Evolutionary conservation across 192 early-diverging fungal genomes (phyloP), one percentile per base, ranked within the genome.

Genomic region (Gorgonomyces haynaldii): DNA sequence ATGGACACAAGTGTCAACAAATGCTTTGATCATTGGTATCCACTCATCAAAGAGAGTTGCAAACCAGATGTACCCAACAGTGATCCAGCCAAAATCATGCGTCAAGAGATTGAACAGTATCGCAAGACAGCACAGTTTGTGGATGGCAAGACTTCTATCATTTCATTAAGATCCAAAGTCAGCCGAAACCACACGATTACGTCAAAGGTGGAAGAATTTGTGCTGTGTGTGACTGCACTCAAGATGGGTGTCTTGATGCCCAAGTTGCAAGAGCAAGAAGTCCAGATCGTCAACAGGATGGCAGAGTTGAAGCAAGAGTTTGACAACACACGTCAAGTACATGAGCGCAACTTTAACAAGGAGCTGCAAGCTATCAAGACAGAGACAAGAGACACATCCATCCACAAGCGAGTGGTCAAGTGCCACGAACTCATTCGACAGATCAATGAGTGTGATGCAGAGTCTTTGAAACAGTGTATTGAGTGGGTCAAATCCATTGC

Each of bases 81-180:
- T 34, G 0, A 9, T 34, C 32, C 32, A 9, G 32, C 32, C 15
- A 9, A 9, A 15, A 12, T 12, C 10, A 9, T 15, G 32, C 10
- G 10, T 13, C 5, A 37, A 12, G 23, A 20, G 13, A 27, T 49
- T 28, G 35, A 49, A 6, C 2, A 16, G 3, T 7, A 23, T 3
- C 21, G 24, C 3, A 49, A 49, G 21, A 17, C 23, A 1, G 22
- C 13, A n/a, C 23, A 49, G 16, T 26, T 49, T n/a, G 17, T n/a
- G 15, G 13, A 23, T 4, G 46, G 46, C 22, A 49, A 49, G 1
- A 3, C 13, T 7, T 20, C 46, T n/a, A 26, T 26, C 19, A 49
- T 49, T 3, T 49, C 46, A 2, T 17, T 49, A n/a, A 13, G 15
- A 3, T 49, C 46, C 9, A 49, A 49, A 49, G 46, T 26, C 10